Evolutionary conservation across 2,329 filamentous ascomycete species (phyloP), one percentile per base, ranked within the genome.

Genomic region (Dothistroma pini): DNA sequence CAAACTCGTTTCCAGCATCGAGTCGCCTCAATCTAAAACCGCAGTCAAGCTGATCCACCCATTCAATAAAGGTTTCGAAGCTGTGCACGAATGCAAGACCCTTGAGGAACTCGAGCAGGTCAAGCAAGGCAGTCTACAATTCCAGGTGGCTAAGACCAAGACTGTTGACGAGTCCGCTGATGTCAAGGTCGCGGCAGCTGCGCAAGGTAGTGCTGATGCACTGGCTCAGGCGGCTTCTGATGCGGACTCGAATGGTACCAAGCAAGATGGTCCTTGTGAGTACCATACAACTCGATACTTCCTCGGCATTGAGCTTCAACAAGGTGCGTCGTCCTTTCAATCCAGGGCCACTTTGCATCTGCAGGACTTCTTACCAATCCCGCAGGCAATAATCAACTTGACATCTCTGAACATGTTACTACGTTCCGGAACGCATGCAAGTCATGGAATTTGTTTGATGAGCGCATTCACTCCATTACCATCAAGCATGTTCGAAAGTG

Each of bases 221-320:
- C 78, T 80, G 29, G 61, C 68, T 54, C 74, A 76, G 54, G 75
- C 61, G 10, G 54, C 56, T 9, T 21, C 78, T 50, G 71, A 72
- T 22, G 53, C 56, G 21, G 54, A 74, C 38, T 74, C 75, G 12
- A 56, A 60, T 29, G 51, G 16, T 48, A 71, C 72, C 31, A 75
- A 75, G 47, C 74, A 71, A 31, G 74, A 78, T 29, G 76, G 78
- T 62, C 75, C 77, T 35, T 76, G 78, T 57, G 82, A 80, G 51
- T 78, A 97, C 31, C 96, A 90, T 74, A 97, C 93, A 0, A 92
- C 91, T 25, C 97, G 93, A 1, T 93, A 93, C 75, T 99, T 97
- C 73, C 91, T 99, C 71, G 95, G 95, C 38, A 82, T 97, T 53
- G 89, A 93, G 69, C 78, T 97, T 58, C 82, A 83, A 41, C 66